Conservation (phyloP, 1,284 basidiomycete genomes). For the Hemileia vastatrix region DNA sequence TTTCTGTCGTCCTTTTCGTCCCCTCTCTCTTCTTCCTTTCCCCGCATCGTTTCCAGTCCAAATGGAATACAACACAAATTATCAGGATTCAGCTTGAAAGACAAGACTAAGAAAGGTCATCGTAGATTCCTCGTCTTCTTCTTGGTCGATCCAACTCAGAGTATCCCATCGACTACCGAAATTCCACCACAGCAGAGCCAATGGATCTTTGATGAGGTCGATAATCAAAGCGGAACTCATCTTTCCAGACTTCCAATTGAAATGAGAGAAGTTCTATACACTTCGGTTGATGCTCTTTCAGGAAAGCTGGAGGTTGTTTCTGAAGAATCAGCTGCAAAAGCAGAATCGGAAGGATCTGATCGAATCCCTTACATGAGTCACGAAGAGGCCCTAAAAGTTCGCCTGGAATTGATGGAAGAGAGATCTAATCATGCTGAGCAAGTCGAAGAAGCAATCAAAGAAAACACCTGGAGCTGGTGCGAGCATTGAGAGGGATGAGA, state of each 20-base stretch:
- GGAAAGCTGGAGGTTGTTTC: too few species aligned
- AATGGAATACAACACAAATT: constrained; percentile 54
- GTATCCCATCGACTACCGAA: constrained; percentile 47
- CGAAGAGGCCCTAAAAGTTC: background rate
- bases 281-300: background rate
- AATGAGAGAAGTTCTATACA: background rate
- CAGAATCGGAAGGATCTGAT: background rate
- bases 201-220: background rate
- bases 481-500: background rate
- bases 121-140: constrained; percentile 52
- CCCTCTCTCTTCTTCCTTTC: background rate
- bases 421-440: background rate
- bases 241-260: background rate
- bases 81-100: constrained; percentile 47
- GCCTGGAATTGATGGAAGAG: background rate
- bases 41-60: constrained; percentile 37
- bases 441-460: background rate
- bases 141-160: constrained; percentile 50
- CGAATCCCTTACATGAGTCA: background rate
- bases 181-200: constrained; percentile 48
- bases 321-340: background rate
- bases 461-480: background rate
- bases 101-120: constrained; percentile 49
- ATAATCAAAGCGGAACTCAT: background rate
- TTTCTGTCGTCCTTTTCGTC: background rate